These are phyloP conservation scores for Venturia aucupariae DNA, from an alignment of 2,329 filamentous ascomycete species.

Conservation along the genomic window DNA sequence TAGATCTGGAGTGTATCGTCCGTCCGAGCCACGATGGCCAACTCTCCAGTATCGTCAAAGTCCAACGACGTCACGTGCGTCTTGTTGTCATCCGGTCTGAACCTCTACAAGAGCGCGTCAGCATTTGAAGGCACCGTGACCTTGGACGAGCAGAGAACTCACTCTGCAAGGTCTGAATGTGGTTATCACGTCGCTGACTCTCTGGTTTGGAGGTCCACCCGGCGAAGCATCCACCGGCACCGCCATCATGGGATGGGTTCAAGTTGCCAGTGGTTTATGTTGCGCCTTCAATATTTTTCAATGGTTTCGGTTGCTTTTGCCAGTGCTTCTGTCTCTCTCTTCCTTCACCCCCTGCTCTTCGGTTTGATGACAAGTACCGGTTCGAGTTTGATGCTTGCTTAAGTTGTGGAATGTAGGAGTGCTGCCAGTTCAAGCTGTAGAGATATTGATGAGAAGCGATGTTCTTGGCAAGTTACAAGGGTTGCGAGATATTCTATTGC, in stretches of 20 bases:
- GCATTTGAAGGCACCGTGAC: background rate
- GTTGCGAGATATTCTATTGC: background rate
- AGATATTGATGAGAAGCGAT: too few species aligned
- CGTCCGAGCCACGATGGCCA: conserved; percentile 80
- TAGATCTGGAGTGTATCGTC: conserved; percentile 96
- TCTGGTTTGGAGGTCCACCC: conserved; percentile 10
- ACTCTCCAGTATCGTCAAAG: conserved; percentile 91
- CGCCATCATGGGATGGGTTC: background rate
- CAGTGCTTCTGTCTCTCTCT: background rate
- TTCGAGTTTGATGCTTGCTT: too few species aligned
- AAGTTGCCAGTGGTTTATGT: background rate
- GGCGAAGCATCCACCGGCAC: conserved; percentile 5
- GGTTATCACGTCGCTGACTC: conserved; percentile 12
- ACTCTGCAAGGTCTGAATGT: conserved; percentile 9
- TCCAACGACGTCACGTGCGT: conserved; percentile 80
- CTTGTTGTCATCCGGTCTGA: conserved; percentile 37
- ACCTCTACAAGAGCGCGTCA: conserved; percentile 26
- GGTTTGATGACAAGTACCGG: background rate
- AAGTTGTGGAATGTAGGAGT: too few species aligned
- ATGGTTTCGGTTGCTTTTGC: background rate
- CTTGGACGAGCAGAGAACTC: background rate
- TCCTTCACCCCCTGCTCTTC: background rate
- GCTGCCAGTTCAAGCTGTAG: background rate
- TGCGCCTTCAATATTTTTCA: background rate
- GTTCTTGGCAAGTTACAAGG: background rate